Conservation (phyloP, 2,329 filamentous ascomycete genomes). For the Cladophialophora chaetospira region DNA sequence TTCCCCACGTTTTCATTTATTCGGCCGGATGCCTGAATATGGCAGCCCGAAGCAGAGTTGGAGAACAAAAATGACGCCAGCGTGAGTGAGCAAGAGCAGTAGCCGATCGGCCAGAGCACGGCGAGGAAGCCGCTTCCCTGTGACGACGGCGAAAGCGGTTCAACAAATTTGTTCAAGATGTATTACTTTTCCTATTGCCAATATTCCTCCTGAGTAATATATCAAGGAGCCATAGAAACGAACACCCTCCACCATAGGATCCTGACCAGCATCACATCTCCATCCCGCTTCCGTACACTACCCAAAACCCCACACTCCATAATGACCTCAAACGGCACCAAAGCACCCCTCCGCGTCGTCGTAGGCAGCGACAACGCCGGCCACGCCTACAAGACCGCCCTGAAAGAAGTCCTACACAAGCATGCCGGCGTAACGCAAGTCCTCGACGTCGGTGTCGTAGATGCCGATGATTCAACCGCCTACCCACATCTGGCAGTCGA, state of each 20-base stretch:
- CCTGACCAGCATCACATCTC: too few species aligned
- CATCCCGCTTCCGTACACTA: neutral
- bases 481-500: slow-evolving; percentile 78
- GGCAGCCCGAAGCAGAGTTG: neutral
- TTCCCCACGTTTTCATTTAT: neutral
- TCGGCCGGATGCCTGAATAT: neutral
- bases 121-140: neutral
- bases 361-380: slow-evolving; percentile 72
- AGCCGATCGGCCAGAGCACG: neutral
- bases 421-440: slow-evolving; percentile 68
- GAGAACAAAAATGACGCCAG: neutral
- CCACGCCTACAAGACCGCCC: slow-evolving; percentile 73
- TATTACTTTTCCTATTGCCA: too few species aligned
- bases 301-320: neutral
- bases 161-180: too few species aligned
- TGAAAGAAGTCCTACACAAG: slow-evolving; percentile 71
- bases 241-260: too few species aligned
- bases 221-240: too few species aligned
- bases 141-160: too few species aligned
- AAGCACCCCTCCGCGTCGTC: slow-evolving; percentile 57
- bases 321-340: slow-evolving; percentile 23
- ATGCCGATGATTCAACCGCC: slow-evolving; percentile 70
- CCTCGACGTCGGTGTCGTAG: slow-evolving; percentile 72
- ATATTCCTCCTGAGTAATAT: too few species aligned
- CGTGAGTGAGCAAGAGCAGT: too few species aligned